Evolutionary conservation across 805 yeast genomes (phyloP), one percentile per base, ranked within the genome.

Genomic region (Lipomyces starkeyi): DNA sequence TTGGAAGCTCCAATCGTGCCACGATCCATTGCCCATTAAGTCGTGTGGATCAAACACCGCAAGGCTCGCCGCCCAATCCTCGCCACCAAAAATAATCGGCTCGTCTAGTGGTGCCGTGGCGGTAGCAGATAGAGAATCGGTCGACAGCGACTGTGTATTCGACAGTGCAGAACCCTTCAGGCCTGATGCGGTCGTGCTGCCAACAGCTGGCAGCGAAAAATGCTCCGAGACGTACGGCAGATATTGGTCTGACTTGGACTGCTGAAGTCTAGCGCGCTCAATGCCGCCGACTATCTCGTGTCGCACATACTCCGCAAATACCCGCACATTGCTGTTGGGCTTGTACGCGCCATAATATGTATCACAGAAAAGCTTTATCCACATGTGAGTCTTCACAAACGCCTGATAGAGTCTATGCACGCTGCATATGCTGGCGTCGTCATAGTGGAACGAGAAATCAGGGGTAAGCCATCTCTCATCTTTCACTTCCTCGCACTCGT

Each of bases 361-460:
- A 3, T 27, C 40, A n/a, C 59, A 55, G 35, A 52, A 62, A 22
- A 57, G 58, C 29, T 56, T 56, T 13, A 68, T 54, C 59, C 68
- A 64, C 27, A 17, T 9, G 11, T 59, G 56, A 2, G 63, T 68
- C 49, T 68, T 65, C 17, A 68, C 64, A 40, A 68, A 61, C 3
- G 71, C 68, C 52, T 68, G 71, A 52, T 68, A 68, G 3, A 68
- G 60, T 13, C 71, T 37, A n/a, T 65, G 64, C 11, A 68, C 22
- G 32, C 32, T 62, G 25, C 63, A 57, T 13, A 68, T 37, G 53
- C 62, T 61, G 25, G 47, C 60, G 59, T 68, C 66, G 37, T 67
- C 72, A 61, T 69, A 69, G 8, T 40, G 59, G 53, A 69, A 69
- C 11, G 72, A 25, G 47, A 69, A 52, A 37, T 69, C 72, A 5